Conservation (phyloP, 169 alveolate species). For the Haemoproteus tartakovskyi region DNA sequence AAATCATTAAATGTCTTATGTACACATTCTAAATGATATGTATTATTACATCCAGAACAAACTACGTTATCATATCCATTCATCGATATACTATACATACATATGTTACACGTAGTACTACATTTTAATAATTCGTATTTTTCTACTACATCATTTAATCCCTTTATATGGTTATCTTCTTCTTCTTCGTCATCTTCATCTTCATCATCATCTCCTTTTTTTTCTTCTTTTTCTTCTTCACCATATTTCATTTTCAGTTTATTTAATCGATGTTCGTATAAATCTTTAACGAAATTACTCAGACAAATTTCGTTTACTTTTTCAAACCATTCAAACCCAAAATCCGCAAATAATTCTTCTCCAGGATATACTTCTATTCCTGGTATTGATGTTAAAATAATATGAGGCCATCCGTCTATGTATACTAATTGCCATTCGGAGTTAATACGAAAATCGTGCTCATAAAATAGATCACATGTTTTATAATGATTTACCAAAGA, state of each 20-base stretch:
- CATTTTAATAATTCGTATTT: slow-evolving; percentile 47
- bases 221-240: background rate
- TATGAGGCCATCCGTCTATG: slow-evolving; percentile 88
- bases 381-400: slow-evolving; percentile 80
- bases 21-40: slow-evolving; percentile 61
- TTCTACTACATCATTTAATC: slow-evolving; percentile 48
- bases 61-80: slow-evolving; percentile 5
- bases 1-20: slow-evolving; percentile 29
- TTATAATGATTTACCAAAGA: slow-evolving; percentile 88
- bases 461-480: slow-evolving; percentile 77
- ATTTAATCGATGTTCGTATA: slow-evolving; percentile 28
- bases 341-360: slow-evolving; percentile 89
- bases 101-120: slow-evolving; percentile 52
- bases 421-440: slow-evolving; percentile 89
- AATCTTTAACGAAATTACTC: slow-evolving; percentile 27
- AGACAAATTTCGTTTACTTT: slow-evolving; percentile 80
- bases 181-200: background rate
- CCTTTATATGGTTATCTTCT: background rate
- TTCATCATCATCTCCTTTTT: background rate
- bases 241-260: slow-evolving; percentile 13
- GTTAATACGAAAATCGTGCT: slow-evolving; percentile 80
- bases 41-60: slow-evolving; percentile 62
- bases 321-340: slow-evolving; percentile 88
- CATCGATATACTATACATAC: slow-evolving; percentile 41
- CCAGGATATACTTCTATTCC: slow-evolving; percentile 85